phyloP scores from a whole-genome alignment of 768 basidiomycete species.

The Amanita polypyramis region DNA sequence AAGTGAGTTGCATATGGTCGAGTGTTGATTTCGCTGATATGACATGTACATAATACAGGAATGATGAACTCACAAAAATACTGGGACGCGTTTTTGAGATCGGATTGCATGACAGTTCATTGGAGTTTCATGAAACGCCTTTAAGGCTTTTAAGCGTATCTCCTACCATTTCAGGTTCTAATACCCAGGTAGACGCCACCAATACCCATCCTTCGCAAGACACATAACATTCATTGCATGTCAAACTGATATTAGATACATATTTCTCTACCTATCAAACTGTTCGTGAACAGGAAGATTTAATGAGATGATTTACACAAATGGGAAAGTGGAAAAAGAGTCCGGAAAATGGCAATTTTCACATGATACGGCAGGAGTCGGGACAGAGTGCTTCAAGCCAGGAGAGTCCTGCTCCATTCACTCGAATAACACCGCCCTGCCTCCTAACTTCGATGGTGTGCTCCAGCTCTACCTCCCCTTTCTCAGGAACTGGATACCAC shows the following conservation, averaged over 20 bases:
- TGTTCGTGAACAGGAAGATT: background rate
- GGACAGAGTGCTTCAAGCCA: slow-evolving; percentile 3
- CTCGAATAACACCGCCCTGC: slow-evolving; percentile 18
- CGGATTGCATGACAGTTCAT: slow-evolving; percentile 52
- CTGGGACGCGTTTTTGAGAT: slow-evolving; percentile 61
- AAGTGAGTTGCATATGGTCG: slow-evolving; percentile 25
- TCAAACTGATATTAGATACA: background rate
- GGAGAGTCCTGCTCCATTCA: background rate
- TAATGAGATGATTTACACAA: background rate
- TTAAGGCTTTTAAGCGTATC: slow-evolving; percentile 35
- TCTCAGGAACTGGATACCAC: slow-evolving; percentile 39
- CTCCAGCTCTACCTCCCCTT: slow-evolving; percentile 21
- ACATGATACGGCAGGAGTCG: slow-evolving; percentile 4
- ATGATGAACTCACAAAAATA: slow-evolving; percentile 56
- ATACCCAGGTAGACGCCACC: background rate
- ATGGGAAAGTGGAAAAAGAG: background rate
- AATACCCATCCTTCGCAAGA: background rate
- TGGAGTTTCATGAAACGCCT: slow-evolving; percentile 53
- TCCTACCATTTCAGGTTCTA: slow-evolving; percentile 14
- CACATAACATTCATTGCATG: background rate
- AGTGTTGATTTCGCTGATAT: background rate
- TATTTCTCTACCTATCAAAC: background rate
- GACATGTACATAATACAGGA: slow-evolving; percentile 25
- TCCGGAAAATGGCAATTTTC: background rate
- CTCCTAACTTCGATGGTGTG: slow-evolving; percentile 24